These are phyloP conservation scores for Xylogone sp. DNA, from an alignment of 2,329 filamentous ascomycete genomes.

Conservation along the genomic window DNA sequence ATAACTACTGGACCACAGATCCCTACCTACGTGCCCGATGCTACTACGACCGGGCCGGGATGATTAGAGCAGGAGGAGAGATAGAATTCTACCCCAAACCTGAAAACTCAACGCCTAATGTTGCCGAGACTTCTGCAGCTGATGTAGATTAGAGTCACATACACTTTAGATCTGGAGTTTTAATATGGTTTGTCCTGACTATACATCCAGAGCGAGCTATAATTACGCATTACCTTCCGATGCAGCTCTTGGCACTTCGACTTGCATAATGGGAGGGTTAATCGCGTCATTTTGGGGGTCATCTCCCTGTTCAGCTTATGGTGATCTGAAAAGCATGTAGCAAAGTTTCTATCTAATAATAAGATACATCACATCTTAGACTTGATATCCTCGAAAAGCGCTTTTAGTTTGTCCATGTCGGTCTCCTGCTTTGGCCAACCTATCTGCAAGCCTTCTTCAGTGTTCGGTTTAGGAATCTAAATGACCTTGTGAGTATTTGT, in stretches of 20 bases:
- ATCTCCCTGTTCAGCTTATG: too few relatives aligned
- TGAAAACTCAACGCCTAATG: constrained; percentile 1
- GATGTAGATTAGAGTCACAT: constrained; percentile 23
- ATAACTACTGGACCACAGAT: constrained; percentile 87
- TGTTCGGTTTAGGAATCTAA: constrained; percentile 90
- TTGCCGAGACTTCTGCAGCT: constrained; percentile 19
- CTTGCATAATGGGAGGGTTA: too few relatives aligned
- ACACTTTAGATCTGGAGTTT: not conserved
- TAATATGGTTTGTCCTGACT: not conserved
- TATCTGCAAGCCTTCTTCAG: constrained; percentile 73
- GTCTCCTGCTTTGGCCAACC: constrained; percentile 72
- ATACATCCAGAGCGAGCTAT: not conserved
- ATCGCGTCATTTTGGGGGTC: too few relatives aligned
- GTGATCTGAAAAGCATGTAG: too few relatives aligned
- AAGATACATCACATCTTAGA: constrained; percentile 65
- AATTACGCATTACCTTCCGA: too few relatives aligned
- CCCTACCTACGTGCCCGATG: constrained; percentile 79
- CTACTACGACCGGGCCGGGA: constrained; percentile 78
- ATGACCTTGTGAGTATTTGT: constrained; percentile 4
- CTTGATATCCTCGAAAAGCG: constrained; percentile 79
- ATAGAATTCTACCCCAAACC: constrained; percentile 63
- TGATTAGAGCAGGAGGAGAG: constrained; percentile 64
- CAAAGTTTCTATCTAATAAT: not conserved
- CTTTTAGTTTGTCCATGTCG: constrained; percentile 82
- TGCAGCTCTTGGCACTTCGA: not conserved